Evolutionary conservation across 352 stramenopile genomes (phyloP).

Genomic region (Globisporangium irregulare): DNA sequence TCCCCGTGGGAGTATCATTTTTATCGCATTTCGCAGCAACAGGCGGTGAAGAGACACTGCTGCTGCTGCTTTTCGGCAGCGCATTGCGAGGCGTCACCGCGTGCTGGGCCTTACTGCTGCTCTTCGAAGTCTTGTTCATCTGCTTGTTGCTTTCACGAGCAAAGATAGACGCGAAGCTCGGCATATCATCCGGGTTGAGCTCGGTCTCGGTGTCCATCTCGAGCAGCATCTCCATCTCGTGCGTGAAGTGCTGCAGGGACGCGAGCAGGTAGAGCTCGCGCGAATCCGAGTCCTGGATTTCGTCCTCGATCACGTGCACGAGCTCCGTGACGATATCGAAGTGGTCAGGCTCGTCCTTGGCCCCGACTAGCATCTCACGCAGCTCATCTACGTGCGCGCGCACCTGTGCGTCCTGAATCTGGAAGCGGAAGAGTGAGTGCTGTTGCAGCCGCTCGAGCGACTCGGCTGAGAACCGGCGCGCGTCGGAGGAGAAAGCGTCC

Average conservation of each 20-base stretch:
- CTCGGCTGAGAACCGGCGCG: conserved; percentile 11
- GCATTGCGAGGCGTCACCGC: not conserved
- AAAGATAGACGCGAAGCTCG: conserved; percentile 26
- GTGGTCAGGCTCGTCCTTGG: conserved; percentile 43
- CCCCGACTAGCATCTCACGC: conserved; percentile 43
- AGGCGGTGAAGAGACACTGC: not conserved
- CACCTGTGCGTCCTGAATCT: conserved; percentile 44
- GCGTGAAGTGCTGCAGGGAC: conserved; percentile 53
- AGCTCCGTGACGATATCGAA: conserved; percentile 38
- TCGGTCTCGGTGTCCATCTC: conserved; percentile 39
- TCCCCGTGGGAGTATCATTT: not conserved
- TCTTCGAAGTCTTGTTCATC: not conserved
- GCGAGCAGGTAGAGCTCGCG: conserved; percentile 52
- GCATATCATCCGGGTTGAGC: conserved; percentile 21
- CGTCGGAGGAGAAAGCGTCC: not conserved
- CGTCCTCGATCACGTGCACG: conserved; percentile 26
- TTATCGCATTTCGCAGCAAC: not conserved
- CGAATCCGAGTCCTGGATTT: conserved; percentile 45
- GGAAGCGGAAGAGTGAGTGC: conserved; percentile 70
- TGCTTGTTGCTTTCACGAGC: conserved; percentile 10
- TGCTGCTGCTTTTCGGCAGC: not conserved
- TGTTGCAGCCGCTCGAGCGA: conserved; percentile 32
- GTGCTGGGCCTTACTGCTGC: conserved; percentile 3
- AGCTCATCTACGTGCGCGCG: conserved; percentile 40
- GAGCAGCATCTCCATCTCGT: conserved; percentile 63